Conservation (phyloP, 164 flowering plant genomes). For the Vitis labrusca region DNA sequence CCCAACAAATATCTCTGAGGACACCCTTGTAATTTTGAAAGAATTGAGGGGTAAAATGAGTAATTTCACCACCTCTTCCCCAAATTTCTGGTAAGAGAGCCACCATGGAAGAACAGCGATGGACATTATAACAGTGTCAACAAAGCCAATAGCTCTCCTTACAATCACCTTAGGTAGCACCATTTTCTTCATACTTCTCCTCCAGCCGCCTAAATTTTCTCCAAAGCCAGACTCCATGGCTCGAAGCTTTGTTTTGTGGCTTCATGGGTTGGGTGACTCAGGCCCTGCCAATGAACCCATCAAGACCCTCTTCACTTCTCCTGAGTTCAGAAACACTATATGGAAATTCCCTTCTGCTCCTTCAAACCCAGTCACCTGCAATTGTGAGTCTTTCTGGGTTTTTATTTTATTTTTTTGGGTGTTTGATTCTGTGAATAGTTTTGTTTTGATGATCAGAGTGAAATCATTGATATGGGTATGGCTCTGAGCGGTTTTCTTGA, state of each 20-base stretch:
- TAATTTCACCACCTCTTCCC: background rate
- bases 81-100: background rate
- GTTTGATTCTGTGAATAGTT: too few relatives aligned
- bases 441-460: too few relatives aligned
- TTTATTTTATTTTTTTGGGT: too few relatives aligned
- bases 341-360: constrained; percentile 99
- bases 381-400: constrained; percentile 42
- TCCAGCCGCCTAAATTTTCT: constrained; percentile 14
- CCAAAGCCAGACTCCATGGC: constrained; percentile 20
- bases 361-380: constrained; percentile 74
- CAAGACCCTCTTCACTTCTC: constrained; percentile 76
- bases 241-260: constrained; percentile 66
- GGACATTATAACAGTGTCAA: constrained; percentile 3
- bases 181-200: constrained; percentile 21
- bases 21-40: too few relatives aligned
- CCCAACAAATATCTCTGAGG: too few relatives aligned
- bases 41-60: background rate
- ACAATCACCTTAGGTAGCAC: constrained; percentile 25
- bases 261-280: constrained; percentile 75
- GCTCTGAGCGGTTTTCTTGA: too few relatives aligned
- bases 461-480: too few relatives aligned
- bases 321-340: constrained; percentile 58
- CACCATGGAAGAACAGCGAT: constrained; percentile 1
- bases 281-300: constrained; percentile 95
- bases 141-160: constrained; percentile 28